These are phyloP conservation scores for Phytophthora podocarpi DNA, from an alignment of 352 stramenopile species.

Conservation along the genomic window DNA sequence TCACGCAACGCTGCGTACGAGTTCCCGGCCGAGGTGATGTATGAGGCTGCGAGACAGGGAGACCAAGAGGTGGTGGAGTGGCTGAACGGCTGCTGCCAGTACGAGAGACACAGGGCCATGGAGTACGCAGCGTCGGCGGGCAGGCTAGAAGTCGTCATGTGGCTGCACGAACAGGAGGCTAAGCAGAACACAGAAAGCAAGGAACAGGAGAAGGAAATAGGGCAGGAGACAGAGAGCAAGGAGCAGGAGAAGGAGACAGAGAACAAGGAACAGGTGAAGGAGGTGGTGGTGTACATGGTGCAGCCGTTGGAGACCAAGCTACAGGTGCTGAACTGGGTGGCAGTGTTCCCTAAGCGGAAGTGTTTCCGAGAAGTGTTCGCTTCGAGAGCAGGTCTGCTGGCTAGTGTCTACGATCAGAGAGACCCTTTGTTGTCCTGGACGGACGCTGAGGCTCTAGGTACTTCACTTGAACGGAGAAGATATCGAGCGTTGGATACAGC, in stretches of 20 bases:
- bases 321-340: constrained; percentile 46
- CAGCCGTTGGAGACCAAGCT: constrained; percentile 27
- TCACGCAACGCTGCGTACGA: constrained; percentile 37
- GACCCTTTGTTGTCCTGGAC: constrained; percentile 38
- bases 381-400: constrained; percentile 32
- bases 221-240: not conserved
- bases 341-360: constrained; percentile 29
- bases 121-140: constrained; percentile 40
- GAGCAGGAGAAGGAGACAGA: not conserved
- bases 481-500: constrained; percentile 41
- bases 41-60: constrained; percentile 43
- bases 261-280: not conserved
- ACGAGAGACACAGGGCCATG: constrained; percentile 48
- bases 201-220: too few relatives aligned
- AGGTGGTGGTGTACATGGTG: constrained; percentile 37
- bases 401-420: constrained; percentile 38
- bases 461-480: constrained; percentile 14
- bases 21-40: constrained; percentile 45
- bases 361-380: constrained; percentile 45
- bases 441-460: not conserved
- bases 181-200: constrained; percentile 12
- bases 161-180: constrained; percentile 32
- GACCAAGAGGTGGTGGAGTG: constrained; percentile 43
- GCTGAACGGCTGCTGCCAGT: constrained; percentile 43
- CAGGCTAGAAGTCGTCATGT: constrained; percentile 42